Base-by-base conservation (phyloP, 257 asterid genomes). In the Thymus quinquecostatus region DNA sequence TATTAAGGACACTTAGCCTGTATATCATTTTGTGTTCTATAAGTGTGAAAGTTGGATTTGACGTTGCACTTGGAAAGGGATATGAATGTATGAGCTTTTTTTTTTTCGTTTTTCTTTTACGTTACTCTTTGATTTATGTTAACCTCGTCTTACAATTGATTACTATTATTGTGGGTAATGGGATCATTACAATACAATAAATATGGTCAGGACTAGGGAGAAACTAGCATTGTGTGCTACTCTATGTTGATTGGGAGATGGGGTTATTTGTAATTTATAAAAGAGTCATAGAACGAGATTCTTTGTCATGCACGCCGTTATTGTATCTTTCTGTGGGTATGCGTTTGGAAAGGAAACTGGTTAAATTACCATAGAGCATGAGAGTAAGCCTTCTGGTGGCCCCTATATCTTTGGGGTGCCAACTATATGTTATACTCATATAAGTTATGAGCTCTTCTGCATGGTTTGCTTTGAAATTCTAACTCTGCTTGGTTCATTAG, bases 401-500 rank as follows among this genome's bases (percentile, higher is more conserved):
- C 41, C 64, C 48, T 68, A 43, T 50, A 38, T 63, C 50, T 53
- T 38, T 64, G 49, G 62, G 47, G 21, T 54, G 34, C 65, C 59
- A 58, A 41, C 44, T 75, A 51, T 63, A 10, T 66, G 51, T 47
- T 44, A 48, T 66, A 44, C 55, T 77, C 62, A 14, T 68, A 61
- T 71, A 50, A 50, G 6, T 67, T 36, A 32, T 30, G 55, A 66
- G 60, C 57, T 59, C 53, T 60, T 68, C 34, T 60, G 41, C 21
- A 71, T 64, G 68, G 21, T 29, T 69, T 51, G 43, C 72, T 38
- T 28, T 60, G n/a, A 45, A 64, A 68, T 55, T 40, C 69, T 67
- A 30, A 61, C 61, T 57, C 33, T 68, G 55, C 28, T 51, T 78
- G 66, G 68, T 71, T 69, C 41, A 29, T 70, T 89, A 93, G 98